phyloP scores from a whole-genome alignment of 2,329 filamentous ascomycete species.

The Exophiala dermatitidis region DNA sequence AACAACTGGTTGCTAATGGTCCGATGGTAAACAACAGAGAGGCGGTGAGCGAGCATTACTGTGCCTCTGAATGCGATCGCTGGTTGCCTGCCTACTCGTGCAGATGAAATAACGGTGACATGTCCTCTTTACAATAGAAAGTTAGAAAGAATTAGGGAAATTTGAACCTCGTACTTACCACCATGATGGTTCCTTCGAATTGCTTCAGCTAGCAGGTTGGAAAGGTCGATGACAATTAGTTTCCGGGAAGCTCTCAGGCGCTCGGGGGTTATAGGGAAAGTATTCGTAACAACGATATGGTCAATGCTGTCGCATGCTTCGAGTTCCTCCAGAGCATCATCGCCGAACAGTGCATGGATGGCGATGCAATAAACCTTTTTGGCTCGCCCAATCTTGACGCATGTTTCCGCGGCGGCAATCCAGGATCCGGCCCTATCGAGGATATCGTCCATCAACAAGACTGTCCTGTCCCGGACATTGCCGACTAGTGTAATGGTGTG shows the following conservation, averaged over 20 bases:
- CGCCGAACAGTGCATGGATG: conserved; percentile 89
- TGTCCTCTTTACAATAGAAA: conserved; percentile 33
- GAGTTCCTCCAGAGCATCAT: conserved; percentile 81
- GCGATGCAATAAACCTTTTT: conserved; percentile 97
- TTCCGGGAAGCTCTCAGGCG: conserved; percentile 67
- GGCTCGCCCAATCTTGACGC: conserved; percentile 83
- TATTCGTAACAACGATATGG: conserved; percentile 90
- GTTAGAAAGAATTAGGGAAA: conserved; percentile 50
- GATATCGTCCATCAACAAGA: conserved; percentile 97
- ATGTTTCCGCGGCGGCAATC: conserved; percentile 87
- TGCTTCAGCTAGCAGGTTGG: conserved; percentile 78
- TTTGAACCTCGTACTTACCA: conserved; percentile 46
- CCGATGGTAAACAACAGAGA: not conserved
- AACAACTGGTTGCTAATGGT: too few relatives aligned
- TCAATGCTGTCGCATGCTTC: conserved; percentile 90
- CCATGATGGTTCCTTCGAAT: conserved; percentile 96
- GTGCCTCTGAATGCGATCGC: not conserved
- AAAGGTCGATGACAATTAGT: conserved; percentile 81
- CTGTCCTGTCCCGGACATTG: conserved; percentile 77
- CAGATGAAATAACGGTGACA: conserved; percentile 55
- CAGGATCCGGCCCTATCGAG: conserved; percentile 95
- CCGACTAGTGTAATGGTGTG: conserved; percentile 97
- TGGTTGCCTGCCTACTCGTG: conserved; percentile 39
- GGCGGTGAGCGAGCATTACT: not conserved
- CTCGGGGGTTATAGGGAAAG: conserved; percentile 79